Conservation (phyloP, 495 filamentous ascomycete species). For the Talaromyces wortmannii region DNA sequence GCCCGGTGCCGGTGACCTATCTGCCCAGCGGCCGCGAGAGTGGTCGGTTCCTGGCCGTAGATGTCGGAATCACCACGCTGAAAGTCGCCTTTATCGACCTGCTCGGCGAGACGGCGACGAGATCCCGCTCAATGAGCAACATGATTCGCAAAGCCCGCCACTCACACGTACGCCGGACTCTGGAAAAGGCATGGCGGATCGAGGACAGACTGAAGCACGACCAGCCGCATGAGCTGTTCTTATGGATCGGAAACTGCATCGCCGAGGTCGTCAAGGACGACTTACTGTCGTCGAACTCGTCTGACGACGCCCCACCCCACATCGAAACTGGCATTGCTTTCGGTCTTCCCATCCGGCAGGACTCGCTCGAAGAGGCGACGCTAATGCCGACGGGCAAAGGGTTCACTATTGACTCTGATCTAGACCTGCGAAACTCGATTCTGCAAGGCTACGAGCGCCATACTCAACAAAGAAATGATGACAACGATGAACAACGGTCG, state of each 20-base stretch:
- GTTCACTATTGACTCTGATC: slow-evolving; percentile 65
- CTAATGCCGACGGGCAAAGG: slow-evolving; percentile 87
- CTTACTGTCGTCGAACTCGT: slow-evolving; percentile 33
- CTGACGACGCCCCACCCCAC: slow-evolving; percentile 38
- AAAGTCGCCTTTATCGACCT: slow-evolving; percentile 74
- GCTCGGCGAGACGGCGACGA: slow-evolving; percentile 37
- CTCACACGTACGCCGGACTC: slow-evolving; percentile 47
- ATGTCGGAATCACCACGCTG: slow-evolving; percentile 79
- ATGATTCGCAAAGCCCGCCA: slow-evolving; percentile 38
- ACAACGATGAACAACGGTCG: slow-evolving; percentile 21
- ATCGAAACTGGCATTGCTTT: slow-evolving; percentile 81
- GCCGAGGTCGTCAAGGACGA: slow-evolving; percentile 60
- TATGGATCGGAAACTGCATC: slow-evolving; percentile 74
- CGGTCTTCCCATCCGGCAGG: slow-evolving; percentile 80
- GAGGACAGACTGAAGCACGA: slow-evolving; percentile 71
- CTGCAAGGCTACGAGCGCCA: slow-evolving; percentile 60
- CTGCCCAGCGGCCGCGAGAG: slow-evolving; percentile 55
- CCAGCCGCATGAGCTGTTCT: slow-evolving; percentile 66
- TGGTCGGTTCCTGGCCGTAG: slow-evolving; percentile 69
- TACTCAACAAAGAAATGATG: slow-evolving; percentile 33
- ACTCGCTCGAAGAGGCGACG: slow-evolving; percentile 65
- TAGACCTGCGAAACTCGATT: slow-evolving; percentile 67
- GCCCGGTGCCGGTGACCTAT: slow-evolving; percentile 72
- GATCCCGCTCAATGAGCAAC: slow-evolving; percentile 21
- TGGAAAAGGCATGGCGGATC: slow-evolving; percentile 73